phyloP scores from a whole-genome alignment of 805 yeast genomes.

The Yamadazyma ubonensis region DNA sequence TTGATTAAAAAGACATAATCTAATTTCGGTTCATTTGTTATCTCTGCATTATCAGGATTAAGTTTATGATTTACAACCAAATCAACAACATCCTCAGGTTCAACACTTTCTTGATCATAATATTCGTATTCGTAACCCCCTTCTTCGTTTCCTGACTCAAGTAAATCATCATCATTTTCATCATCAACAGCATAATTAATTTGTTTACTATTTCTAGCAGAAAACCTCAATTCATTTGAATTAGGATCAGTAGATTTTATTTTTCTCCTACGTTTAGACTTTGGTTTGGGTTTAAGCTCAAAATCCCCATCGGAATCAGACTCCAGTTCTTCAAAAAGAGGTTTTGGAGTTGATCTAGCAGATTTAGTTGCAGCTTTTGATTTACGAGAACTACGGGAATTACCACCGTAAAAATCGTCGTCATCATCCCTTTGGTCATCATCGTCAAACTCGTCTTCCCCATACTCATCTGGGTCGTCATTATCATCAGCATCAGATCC shows the following conservation, averaged over 20 bases:
- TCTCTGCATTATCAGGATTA: constrained; percentile 32
- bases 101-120: constrained; percentile 28
- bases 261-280: constrained; percentile 11
- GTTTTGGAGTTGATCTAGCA: background rate
- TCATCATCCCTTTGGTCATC: constrained; percentile 17
- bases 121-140: constrained; percentile 37
- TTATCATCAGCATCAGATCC: constrained; percentile 35
- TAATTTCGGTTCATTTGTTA: constrained; percentile 54
- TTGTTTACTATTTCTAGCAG: constrained; percentile 65
- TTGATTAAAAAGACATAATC: constrained; percentile 65
- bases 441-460: constrained; percentile 14
- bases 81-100: constrained; percentile 36
- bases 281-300: constrained; percentile 7
- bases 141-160: constrained; percentile 41
- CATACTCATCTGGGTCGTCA: constrained; percentile 23
- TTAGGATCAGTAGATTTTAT: background rate
- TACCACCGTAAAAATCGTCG: constrained; percentile 16
- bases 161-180: constrained; percentile 57
- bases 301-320: constrained; percentile 11
- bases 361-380: constrained; percentile 14
- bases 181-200: constrained; percentile 77
- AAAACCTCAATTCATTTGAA: constrained; percentile 61
- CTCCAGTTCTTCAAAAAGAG: constrained; percentile 1
- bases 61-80: constrained; percentile 41
- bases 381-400: constrained; percentile 2